A percentile compares a stretch with the other conserved stretches of the same genome.
These are phyloP conservation scores for Amanita polypyramis DNA, from an alignment of 768 basidiomycete genomes.

Conservation along the genomic window DNA sequence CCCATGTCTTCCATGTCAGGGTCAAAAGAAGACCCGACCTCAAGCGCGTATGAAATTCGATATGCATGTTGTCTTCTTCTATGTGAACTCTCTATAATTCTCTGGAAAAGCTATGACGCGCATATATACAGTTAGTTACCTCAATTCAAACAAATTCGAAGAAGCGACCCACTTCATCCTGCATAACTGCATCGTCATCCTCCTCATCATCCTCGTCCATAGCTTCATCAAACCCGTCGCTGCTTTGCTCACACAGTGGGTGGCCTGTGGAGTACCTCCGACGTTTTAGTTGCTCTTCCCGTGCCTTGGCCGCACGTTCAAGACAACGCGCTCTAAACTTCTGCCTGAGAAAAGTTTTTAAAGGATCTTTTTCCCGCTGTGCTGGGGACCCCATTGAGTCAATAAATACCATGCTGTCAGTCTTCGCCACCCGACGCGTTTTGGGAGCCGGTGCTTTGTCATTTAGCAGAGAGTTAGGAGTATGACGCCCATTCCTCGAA, in stretches of 20 bases:
- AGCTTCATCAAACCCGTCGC: constrained; percentile 35
- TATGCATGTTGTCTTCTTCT: constrained; percentile 42
- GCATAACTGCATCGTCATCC: constrained; percentile 47
- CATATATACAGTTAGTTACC: constrained; percentile 1
- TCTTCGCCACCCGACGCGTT: constrained; percentile 2
- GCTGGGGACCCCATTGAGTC: not conserved
- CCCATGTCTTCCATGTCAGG: constrained; percentile 56
- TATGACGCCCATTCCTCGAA: not conserved
- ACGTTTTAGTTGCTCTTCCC: constrained; percentile 36
- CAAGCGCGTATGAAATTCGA: constrained; percentile 50
- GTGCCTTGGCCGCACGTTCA: constrained; percentile 47
- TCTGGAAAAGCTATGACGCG: constrained; percentile 44
- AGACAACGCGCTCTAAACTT: constrained; percentile 52
- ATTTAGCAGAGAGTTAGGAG: not conserved
- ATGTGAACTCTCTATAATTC: constrained; percentile 49
- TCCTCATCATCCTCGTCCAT: constrained; percentile 49
- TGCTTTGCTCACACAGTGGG: constrained; percentile 28
- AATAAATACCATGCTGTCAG: not conserved
- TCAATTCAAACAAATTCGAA: not conserved
- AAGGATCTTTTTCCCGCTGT: constrained; percentile 28
- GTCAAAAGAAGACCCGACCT: constrained; percentile 71
- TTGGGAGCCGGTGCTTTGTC: not conserved
- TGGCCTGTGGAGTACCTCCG: constrained; percentile 17
- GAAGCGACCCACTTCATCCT: constrained; percentile 42
- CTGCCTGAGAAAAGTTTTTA: constrained; percentile 46